Conservation (phyloP, 495 filamentous ascomycete species). For the Jackrogersella multiformis region DNA sequence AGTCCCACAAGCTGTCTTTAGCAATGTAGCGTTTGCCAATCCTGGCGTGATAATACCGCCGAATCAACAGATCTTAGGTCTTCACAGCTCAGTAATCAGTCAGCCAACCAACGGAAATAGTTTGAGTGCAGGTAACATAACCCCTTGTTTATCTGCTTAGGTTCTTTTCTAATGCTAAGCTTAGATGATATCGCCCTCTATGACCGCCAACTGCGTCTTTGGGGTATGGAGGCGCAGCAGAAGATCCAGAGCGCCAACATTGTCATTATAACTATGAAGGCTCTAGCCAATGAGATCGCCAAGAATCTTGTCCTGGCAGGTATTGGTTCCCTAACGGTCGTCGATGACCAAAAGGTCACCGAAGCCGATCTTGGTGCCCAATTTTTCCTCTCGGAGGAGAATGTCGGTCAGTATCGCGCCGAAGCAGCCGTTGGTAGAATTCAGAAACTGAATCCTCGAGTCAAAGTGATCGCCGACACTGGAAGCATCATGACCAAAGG, state of each 20-base stretch:
- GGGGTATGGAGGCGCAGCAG: slow-evolving; percentile 93
- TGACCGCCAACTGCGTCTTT: slow-evolving; percentile 97
- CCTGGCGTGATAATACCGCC: slow-evolving; percentile 28
- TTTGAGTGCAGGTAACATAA: slow-evolving; percentile 29
- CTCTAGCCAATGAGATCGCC: slow-evolving; percentile 93
- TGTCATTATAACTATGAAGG: slow-evolving; percentile 85
- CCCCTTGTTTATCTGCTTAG: not conserved
- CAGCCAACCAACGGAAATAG: slow-evolving; percentile 32
- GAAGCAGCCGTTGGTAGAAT: slow-evolving; percentile 81
- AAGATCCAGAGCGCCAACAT: slow-evolving; percentile 91
- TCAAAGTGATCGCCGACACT: slow-evolving; percentile 76
- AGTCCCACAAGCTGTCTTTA: slow-evolving; percentile 18
- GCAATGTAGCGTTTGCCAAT: slow-evolving; percentile 27
- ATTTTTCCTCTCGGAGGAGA: slow-evolving; percentile 80
- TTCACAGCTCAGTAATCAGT: slow-evolving; percentile 1
- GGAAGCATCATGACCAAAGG: slow-evolving; percentile 69
- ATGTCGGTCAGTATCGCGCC: slow-evolving; percentile 84
- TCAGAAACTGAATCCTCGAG: slow-evolving; percentile 88
- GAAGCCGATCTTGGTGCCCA: slow-evolving; percentile 86
- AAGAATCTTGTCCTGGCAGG: slow-evolving; percentile 98
- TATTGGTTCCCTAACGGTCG: slow-evolving; percentile 88
- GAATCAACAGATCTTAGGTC: slow-evolving; percentile 18
- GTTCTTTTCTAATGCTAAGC: slow-evolving; percentile 8
- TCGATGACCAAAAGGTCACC: slow-evolving; percentile 80
- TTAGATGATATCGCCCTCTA: slow-evolving; percentile 97